Evolutionary conservation across 2,329 filamentous ascomycete genomes (phyloP), one percentile per base, ranked within the genome.

Genomic region (Orbilia oligospora): DNA sequence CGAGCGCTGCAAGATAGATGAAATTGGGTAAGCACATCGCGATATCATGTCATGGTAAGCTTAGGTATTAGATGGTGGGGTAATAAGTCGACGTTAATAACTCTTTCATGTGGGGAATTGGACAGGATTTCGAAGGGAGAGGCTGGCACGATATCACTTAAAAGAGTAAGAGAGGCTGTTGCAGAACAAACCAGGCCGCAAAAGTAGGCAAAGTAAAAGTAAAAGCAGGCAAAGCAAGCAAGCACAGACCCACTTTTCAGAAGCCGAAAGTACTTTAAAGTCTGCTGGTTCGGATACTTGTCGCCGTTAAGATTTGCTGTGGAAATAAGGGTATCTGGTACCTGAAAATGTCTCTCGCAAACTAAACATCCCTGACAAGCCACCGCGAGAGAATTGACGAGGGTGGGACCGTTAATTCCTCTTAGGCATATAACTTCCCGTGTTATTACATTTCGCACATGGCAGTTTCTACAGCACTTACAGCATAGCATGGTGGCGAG

Each of bases 371-470:
- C 72, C 61, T 65, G 73, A 33, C 58, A 51, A 44, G 36, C 33
- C 20, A 69, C 64, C 22, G 30, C 1, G 38, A 5, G 36, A 51
- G 44, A 69, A 46, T 49, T 53, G 51, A 66, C 49, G 61, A 68
- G 53, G 63, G 65, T 41, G 71, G 46, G 36, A 65, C 73, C 9
- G 49, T 71, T 63, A 71, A 70, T 38, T 65, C 49, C 36, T 65
- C 67, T 56, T 58, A 33, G 46, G 44, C n/a, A 66, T 51, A 78
- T 72, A 78, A 72, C 68, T 78, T 69, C 68, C 75, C 68, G 75
- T 72, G 41, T 78, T 78, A 71, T 78, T 78, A 72, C 75, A 78
- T 77, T 56, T 72, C 53, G 68, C 75, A 78, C 75, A 78, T 78
- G 75, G 75, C 73, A 53, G 61, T 71, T 41, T 36, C 27, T 30